Evolutionary conservation across 371 early-diverging fungal species (phyloP), one percentile per base, ranked within the genome.

Genomic region (Umbelopsis sp.): DNA sequence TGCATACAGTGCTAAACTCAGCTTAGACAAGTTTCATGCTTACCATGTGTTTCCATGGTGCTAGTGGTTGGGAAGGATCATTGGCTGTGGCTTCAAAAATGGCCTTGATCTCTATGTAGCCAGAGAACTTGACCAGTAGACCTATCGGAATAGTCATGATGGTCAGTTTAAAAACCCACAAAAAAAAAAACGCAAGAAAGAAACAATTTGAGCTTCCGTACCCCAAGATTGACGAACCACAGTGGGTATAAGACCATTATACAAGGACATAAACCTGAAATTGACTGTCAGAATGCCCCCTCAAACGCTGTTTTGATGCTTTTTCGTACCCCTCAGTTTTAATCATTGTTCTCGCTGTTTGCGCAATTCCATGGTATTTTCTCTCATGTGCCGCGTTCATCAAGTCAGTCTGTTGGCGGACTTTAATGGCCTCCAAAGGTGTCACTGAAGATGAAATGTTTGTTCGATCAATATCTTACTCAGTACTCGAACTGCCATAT

Each of bases 351-450:
- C 77, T 72, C 14, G 77, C 80, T n/a, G 85, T 83, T 12, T 77
- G 75, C 11, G 80, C 20, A 65, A 83, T 68, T 0, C 82, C 81
- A 57, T 66, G 74, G 53, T 85, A 83, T 67, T 81, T 83, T 45
- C 80, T 72, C 63, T 78, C 63, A 32, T 71, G 70, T 12, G 65
- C 69, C 35, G 62, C 65, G 20, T 70, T 69, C 41, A 74, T 70
- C 65, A 85, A 50, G 45, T 83, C 85, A 4, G 85, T 85, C 63
- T 85, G 85, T 65, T 85, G 85, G 18, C 85, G 76, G 44, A 85
- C 80, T 66, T 85, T 85, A 46, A 85, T 77, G 74, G 82, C 79
- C 50, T 85, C 85, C 11, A 85, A 68, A 18, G 85, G 85, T 7
- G 85, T 85, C 9, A 85, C 85, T 79, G 35, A 16, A 51, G 8